Percentiles rank a stretch among this genome's conserved stretches.
phyloP scores from a whole-genome alignment of 164 flowering plant species.

The Sedum album region DNA sequence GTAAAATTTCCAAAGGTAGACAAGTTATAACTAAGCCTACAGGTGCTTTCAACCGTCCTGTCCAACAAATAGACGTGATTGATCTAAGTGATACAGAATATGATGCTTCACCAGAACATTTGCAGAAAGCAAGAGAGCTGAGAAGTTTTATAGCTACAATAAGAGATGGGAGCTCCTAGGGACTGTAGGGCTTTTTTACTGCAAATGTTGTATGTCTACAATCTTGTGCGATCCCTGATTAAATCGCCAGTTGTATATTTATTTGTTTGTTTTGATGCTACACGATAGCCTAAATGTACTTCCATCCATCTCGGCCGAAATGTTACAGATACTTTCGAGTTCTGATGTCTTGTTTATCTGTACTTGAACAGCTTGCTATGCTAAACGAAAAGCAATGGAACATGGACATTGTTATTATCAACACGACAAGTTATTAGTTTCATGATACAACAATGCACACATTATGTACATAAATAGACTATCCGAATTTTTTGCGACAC shows the following conservation, averaged over 20 bases:
- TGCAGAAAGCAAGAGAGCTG: constrained; percentile 50
- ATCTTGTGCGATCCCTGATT: no score
- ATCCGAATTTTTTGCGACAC: neutral
- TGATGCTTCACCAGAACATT: constrained; percentile 57
- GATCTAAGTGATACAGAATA: constrained; percentile 58
- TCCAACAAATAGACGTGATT: constrained; percentile 30
- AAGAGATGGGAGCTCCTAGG: constrained; percentile 10
- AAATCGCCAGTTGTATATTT: neutral
- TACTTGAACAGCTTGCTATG: no score
- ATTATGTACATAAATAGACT: neutral
- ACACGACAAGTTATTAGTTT: neutral
- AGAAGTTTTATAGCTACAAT: constrained; percentile 42
- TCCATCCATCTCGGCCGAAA: no score
- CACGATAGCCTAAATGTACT: no score
- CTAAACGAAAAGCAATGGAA: neutral
- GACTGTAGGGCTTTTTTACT: neutral
- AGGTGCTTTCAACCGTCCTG: constrained; percentile 39
- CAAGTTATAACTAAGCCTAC: constrained; percentile 13
- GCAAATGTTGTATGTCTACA: neutral
- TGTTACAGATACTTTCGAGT: neutral
- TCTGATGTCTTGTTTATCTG: no score
- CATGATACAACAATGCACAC: neutral
- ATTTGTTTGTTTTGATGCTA: no score
- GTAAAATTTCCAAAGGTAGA: constrained; percentile 18
- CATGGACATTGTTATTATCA: neutral